phyloP scores from a whole-genome alignment of 805 yeast genomes.

The Nematodospora valgi region DNA sequence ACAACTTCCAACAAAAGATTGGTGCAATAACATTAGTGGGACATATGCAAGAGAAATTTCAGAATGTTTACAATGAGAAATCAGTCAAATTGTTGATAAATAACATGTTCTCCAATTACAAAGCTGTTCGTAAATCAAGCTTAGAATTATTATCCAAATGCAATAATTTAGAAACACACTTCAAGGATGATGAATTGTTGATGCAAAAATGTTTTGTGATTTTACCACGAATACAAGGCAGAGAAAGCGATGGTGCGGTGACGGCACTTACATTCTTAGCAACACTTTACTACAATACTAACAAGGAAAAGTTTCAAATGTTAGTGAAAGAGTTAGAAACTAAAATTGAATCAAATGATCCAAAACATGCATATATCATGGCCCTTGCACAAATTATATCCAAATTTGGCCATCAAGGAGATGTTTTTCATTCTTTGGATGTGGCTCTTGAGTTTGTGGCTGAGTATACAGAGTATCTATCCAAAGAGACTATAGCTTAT shows the following conservation, averaged over 20 bases:
- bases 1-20: conserved; percentile 39
- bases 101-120: conserved; percentile 66
- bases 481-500: conserved; percentile 5
- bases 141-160: conserved; percentile 16
- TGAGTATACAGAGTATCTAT: background rate
- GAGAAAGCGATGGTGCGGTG: conserved; percentile 80
- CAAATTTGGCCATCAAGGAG: background rate
- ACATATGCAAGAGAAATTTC: conserved; percentile 3
- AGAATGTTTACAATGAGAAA: conserved; percentile 12
- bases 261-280: conserved; percentile 54
- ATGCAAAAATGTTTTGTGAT: conserved; percentile 12
- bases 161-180: background rate
- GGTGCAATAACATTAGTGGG: conserved; percentile 8
- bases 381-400: conserved; percentile 3
- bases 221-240: conserved; percentile 45
- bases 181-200: conserved; percentile 2
- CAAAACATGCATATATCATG: conserved; percentile 4
- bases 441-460: conserved; percentile 3
- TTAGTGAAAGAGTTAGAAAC: conserved; percentile 45
- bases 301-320: conserved; percentile 9
- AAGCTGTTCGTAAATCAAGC: conserved; percentile 64
- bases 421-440: background rate
- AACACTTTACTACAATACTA: conserved; percentile 25
- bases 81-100: conserved; percentile 53
- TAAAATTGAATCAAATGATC: background rate